Evolutionary conservation across 306 rosid genomes (phyloP).

Genomic region (apple (Malus domestica)): DNA sequence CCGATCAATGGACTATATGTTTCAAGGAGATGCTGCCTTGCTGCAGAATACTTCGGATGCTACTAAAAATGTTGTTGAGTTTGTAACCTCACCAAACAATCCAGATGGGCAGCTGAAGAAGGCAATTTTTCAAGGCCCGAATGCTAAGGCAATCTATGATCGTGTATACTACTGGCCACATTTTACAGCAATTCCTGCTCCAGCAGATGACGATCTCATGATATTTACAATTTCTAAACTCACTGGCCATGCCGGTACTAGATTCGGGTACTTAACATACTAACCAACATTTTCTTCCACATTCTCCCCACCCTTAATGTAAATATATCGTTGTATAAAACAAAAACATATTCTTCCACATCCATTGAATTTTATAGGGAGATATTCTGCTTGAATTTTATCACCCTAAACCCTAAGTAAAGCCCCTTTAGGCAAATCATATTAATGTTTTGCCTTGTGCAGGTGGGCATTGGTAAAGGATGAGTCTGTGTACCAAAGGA

Average conservation of each 20-base stretch:
- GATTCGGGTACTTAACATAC: conserved; percentile 31
- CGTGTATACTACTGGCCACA: conserved; percentile 56
- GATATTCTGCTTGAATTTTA: too few species aligned
- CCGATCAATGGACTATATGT: conserved; percentile 15
- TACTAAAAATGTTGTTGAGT: conserved; percentile 20
- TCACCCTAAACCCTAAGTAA: not conserved
- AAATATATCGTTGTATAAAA: too few species aligned
- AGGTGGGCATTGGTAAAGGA: conserved; percentile 59
- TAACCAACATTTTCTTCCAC: not conserved
- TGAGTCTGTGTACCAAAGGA: conserved; percentile 31
- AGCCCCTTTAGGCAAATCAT: not conserved
- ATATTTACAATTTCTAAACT: conserved; percentile 40
- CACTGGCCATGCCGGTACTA: conserved; percentile 49
- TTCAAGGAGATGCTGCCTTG: conserved; percentile 31
- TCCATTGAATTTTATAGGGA: not conserved
- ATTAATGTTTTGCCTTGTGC: not conserved
- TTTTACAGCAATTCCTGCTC: conserved; percentile 43
- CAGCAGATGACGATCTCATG: conserved; percentile 42
- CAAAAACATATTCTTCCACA: not conserved
- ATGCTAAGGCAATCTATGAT: conserved; percentile 29
- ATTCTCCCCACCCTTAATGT: not conserved
- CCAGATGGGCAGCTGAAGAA: conserved; percentile 42
- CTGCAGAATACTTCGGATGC: conserved; percentile 21
- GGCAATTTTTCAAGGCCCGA: conserved; percentile 22
- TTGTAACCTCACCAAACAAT: conserved; percentile 59